Conservation (phyloP, 2,329 filamentous ascomycete genomes). For the Exophiala sideris region DNA sequence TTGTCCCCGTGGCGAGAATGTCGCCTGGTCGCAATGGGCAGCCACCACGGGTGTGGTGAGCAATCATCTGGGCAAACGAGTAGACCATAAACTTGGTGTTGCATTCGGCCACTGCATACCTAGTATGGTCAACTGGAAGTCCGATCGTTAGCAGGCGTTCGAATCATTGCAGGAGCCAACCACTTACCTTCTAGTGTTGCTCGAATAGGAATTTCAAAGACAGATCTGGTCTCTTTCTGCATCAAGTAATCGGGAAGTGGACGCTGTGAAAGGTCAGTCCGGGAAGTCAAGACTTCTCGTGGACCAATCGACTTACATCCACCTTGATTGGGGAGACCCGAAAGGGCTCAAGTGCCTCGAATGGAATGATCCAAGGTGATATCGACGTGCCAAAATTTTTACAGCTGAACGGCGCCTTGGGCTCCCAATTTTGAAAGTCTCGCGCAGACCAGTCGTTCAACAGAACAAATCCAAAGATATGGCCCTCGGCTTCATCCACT, state of each 20-base stretch:
- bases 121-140: neutral
- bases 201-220: constrained; percentile 5
- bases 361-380: constrained; percentile 60
- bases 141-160: neutral
- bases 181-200: constrained; percentile 10
- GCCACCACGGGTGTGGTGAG: constrained; percentile 72
- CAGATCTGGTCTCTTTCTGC: constrained; percentile 1
- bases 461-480: constrained; percentile 73
- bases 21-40: constrained; percentile 72
- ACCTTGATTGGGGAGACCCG: neutral
- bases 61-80: constrained; percentile 77
- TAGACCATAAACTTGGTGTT: constrained; percentile 66
- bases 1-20: constrained; percentile 73
- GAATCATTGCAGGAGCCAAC: neutral
- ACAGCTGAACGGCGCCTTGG: constrained; percentile 58
- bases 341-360: constrained; percentile 61
- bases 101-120: constrained; percentile 50
- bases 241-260: neutral
- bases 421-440: constrained; percentile 29
- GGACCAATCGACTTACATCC: constrained; percentile 54
- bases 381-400: constrained; percentile 61
- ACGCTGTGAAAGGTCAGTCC: neutral
- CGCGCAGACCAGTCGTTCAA: constrained; percentile 69
- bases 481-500: constrained; percentile 62
- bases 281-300: constrained; percentile 51